Evolutionary conservation across 805 yeast species (phyloP), one percentile per base, ranked within the genome.

Genomic region (Kodamaea restingae): DNA sequence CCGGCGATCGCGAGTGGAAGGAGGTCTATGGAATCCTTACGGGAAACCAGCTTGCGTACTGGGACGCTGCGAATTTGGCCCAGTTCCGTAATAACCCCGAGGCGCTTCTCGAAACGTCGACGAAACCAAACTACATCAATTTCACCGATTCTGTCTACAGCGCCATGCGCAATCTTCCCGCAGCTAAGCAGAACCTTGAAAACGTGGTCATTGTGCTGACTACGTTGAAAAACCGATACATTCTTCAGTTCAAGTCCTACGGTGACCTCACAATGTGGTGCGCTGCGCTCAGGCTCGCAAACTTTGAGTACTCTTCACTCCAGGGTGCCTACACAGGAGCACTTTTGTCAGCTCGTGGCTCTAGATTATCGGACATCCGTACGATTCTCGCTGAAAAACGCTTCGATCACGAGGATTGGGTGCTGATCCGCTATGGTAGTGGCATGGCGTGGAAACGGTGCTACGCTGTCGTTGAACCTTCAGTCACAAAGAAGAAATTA

Each of bases 321-420:
- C 98, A 93, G 65, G 95, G 88, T 57, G 97, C 97, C 1, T 93
- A 93, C 60, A 90, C 98, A 0, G 98, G 96, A 7, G 96, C 97
- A 0, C 68, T 93, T 41, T 67, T 93, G 39, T 83, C 95, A 7
- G 88, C 96, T n/a, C 74, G 95, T 54, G 98, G 98, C 15, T 75
- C 95, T 4, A 70, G 84, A 44, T 66, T 93, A 44, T 81, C 91
- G 39, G 98, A 95, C 55, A 88, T 93, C 45, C 76, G 85, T 44
- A 84, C 91, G 11, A 71, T 93, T 32, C 70, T 93, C 42, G 83
- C 95, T 1, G 95, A 85, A 47, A 82, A 93, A 14, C 82, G 91
- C 54, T 85, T 80, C 56, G 78, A 77, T 43, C 93, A 88, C 55
- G 96, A 87, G 60, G 96, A 90, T 53, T 91, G 96, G 97, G 88